These are phyloP conservation scores for Crithidia acanthocephali DNA, from an alignment of 208 protist species.

Conservation along the genomic window DNA sequence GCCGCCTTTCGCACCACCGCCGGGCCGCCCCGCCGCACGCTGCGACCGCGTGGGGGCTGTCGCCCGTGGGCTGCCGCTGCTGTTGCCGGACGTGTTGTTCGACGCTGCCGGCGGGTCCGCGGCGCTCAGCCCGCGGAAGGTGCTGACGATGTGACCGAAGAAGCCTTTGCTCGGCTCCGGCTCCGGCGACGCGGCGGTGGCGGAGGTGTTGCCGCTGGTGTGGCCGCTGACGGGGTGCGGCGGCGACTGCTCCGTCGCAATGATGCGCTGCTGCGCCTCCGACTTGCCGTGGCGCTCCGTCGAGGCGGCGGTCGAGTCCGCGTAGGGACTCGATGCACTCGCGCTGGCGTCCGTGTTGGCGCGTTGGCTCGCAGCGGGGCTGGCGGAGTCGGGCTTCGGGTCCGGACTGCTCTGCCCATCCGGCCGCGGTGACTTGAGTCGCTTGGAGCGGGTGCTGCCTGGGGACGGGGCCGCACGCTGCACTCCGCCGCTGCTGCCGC, in stretches of 20 bases:
- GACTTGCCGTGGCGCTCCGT: background rate
- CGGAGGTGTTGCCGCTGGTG: background rate
- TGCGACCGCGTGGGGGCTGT: background rate
- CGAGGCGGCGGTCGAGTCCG: background rate
- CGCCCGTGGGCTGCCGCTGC: background rate
- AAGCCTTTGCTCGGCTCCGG: conserved; percentile 20
- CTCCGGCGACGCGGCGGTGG: background rate
- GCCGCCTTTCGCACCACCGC: background rate
- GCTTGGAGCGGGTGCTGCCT: background rate
- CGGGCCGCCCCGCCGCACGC: background rate
- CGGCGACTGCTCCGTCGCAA: background rate
- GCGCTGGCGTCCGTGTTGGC: background rate
- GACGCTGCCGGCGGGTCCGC: background rate
- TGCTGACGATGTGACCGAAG: conserved; percentile 16
- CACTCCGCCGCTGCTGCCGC: conserved; percentile 32
- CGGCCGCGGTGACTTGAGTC: background rate
- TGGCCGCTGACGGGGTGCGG: background rate
- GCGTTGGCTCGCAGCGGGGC: background rate
- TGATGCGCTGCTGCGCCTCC: background rate
- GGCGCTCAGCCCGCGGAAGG: conserved; percentile 10
- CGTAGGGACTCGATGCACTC: background rate
- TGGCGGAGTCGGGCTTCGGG: background rate
- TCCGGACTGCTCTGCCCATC: background rate
- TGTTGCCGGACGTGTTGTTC: background rate
- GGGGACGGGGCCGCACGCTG: conserved; percentile 5